Evolutionary conservation across 179 eudicot species (phyloP).

Genomic region (Beta corolliflora): DNA sequence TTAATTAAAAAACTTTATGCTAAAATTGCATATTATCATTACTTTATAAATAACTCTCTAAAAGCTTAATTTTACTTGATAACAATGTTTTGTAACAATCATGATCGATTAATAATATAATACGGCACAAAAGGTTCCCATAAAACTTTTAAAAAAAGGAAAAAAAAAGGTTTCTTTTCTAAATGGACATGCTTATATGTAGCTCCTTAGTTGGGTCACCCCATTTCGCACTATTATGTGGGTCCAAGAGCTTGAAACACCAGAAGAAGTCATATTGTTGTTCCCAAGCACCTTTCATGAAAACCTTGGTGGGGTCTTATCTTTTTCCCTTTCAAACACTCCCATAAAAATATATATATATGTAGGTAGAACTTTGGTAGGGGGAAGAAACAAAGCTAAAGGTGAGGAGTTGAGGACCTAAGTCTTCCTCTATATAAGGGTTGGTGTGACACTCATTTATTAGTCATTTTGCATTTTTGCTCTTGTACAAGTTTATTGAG

Average conservation of each 20-base stretch:
- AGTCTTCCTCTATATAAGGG: conserved; percentile 36
- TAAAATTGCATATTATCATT: too few relatives aligned
- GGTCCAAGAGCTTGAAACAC: conserved; percentile 38
- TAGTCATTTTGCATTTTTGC: conserved; percentile 22
- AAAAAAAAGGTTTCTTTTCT: conserved; percentile 1
- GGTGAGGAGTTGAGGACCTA: neutral
- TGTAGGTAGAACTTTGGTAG: conserved; percentile 23
- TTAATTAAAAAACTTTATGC: too few relatives aligned
- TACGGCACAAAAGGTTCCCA: neutral
- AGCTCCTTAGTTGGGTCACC: conserved; percentile 46
- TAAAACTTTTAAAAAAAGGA: neutral
- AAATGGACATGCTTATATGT: conserved; percentile 40
- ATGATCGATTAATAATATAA: too few relatives aligned
- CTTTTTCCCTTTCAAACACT: neutral
- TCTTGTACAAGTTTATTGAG: neutral
- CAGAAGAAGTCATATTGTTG: conserved; percentile 47
- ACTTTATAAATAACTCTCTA: too few relatives aligned
- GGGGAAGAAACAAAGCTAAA: conserved; percentile 4
- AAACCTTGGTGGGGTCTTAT: conserved; percentile 50
- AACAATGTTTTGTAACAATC: too few relatives aligned
- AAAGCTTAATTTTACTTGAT: too few relatives aligned
- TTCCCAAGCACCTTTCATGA: conserved; percentile 59
- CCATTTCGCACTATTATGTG: conserved; percentile 34
- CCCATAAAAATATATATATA: conserved; percentile 24
- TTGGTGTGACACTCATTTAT: conserved; percentile 35